Base-by-base conservation (phyloP, 192 early-diverging fungal species). In the Backusella macrospora region DNA sequence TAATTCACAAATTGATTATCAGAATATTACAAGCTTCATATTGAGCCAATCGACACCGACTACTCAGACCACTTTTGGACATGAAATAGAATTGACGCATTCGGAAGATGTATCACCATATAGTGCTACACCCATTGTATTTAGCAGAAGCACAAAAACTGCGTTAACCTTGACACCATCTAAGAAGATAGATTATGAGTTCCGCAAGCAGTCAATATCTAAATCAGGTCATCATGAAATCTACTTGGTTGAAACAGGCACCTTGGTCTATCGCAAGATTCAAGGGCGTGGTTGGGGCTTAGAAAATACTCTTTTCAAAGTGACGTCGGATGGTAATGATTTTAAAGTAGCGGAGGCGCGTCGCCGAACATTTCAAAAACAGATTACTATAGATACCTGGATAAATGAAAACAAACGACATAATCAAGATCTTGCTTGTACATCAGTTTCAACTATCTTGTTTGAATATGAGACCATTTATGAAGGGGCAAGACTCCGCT, bases 221-320 rank as follows among this genome's bases (percentile, higher is more conserved):
- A 68, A 76, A 16, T 66, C 79, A 4, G 65, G 73, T 15, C 43
- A 68, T 12, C 71, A 73, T 52, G 79, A 80, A 14, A 73, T 80
- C 15, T 80, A 70, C 29, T 38, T 70, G 14, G 66, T 44, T 37
- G 64, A 48, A 5, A 73, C 76, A 13, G 68, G 72, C 39, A 55
- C 40, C 3, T 39, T 81, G 4, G 29, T 55, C 43, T 81, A 75
- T 37, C 69, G 73, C 14, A 81, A 81, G 47, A 62, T 75, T 5
- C 80, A 81, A 42, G 45, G 73, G 5, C 73, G 75, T 63, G 29
- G 63, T 18, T 81, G 76, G 76, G 80, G 80, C 21, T 81, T 78
- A 38, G 76, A 81, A 65, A 81, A 74, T 45, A 68, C 66, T 6
- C 59, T 81, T 2, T 77, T 47, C 45, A 52, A 55, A 8, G 26